phyloP scores from a whole-genome alignment of 306 rosid species.

The Crataegus laevigata region DNA sequence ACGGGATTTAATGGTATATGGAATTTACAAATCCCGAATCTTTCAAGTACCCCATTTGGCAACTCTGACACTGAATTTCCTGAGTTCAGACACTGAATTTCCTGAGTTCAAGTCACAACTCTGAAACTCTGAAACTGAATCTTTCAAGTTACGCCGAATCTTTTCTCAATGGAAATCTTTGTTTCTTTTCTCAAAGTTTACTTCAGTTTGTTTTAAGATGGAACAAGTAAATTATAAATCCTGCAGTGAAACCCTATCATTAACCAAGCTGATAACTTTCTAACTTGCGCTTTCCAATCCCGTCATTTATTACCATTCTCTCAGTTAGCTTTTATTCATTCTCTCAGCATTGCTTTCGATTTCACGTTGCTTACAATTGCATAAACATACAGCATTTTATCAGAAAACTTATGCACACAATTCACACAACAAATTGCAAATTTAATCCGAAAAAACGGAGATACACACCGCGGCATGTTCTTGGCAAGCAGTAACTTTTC shows the following conservation, averaged over 20 bases:
- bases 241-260: too few relatives aligned
- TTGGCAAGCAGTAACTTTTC: conserved; percentile 80
- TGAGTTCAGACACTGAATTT: too few relatives aligned
- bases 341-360: not conserved
- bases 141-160: too few relatives aligned
- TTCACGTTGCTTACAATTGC: not conserved
- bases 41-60: not conserved
- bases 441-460: not conserved
- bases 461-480: conserved; percentile 67
- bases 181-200: too few relatives aligned
- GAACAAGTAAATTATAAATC: too few relatives aligned
- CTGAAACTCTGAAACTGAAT: too few relatives aligned
- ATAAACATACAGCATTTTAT: not conserved
- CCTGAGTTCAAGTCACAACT: too few relatives aligned
- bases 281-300: not conserved
- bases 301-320: not conserved
- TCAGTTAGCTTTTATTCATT: too few relatives aligned
- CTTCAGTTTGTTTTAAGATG: too few relatives aligned
- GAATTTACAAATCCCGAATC: too few relatives aligned
- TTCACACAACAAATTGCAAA: not conserved
- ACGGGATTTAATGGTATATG: too few relatives aligned
- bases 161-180: too few relatives aligned
- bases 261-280: not conserved
- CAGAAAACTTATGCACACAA: not conserved
- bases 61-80: not conserved